A percentile compares a stretch with the other conserved stretches of the same genome.
Conservation (phyloP, 257 asterid species). For the Rubia yunnanensis region DNA sequence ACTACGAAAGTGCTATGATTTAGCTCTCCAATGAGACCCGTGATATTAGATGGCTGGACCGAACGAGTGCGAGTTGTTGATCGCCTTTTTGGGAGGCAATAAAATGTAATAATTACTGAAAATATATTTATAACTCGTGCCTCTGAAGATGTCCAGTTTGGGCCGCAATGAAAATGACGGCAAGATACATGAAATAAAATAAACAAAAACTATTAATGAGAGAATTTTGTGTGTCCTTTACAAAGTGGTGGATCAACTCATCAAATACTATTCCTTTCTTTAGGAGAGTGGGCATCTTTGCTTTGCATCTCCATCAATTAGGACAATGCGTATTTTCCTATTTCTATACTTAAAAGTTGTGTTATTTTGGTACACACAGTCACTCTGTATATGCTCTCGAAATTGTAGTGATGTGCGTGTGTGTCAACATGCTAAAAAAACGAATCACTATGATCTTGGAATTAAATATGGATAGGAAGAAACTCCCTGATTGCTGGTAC, state of each 20-base stretch:
- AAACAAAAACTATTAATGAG: not conserved
- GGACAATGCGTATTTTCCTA: slow-evolving; percentile 4
- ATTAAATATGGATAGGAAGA: not conserved
- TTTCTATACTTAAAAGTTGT: not conserved
- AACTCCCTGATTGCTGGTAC: too few species aligned
- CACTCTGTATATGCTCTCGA: not conserved
- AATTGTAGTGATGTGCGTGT: not conserved
- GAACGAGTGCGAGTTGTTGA: too few species aligned
- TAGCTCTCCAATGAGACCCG: too few species aligned
- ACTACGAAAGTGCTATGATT: too few species aligned
- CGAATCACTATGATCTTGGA: not conserved
- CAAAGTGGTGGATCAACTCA: slow-evolving; percentile 7
- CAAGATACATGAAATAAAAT: not conserved
- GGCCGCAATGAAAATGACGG: not conserved
- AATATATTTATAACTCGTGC: too few species aligned
- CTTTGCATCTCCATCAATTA: slow-evolving; percentile 19
- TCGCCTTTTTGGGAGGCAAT: too few species aligned
- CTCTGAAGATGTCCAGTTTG: too few species aligned
- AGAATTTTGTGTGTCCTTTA: not conserved
- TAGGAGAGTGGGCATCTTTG: slow-evolving; percentile 26
- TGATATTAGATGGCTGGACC: too few species aligned
- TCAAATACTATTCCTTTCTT: slow-evolving; percentile 1
- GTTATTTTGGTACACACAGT: not conserved
- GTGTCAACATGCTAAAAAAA: not conserved
- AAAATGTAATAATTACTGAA: too few species aligned